Conservation (phyloP, 1,284 basidiomycete species). For the Termitomyces sp. region DNA sequence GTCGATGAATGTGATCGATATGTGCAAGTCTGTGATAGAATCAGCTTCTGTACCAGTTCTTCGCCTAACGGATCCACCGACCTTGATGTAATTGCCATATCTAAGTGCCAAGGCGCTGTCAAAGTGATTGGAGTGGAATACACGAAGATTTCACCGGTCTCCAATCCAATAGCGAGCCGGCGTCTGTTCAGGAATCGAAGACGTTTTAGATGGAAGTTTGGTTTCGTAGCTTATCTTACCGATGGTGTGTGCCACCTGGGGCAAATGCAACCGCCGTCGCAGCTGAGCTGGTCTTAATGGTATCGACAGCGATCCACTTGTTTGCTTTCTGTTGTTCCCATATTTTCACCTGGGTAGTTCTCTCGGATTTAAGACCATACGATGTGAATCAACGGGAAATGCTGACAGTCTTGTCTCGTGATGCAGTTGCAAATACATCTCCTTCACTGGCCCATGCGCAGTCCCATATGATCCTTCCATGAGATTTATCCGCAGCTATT, state of each 20-base stretch:
- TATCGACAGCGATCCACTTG: constrained; percentile 49
- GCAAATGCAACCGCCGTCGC: constrained; percentile 71
- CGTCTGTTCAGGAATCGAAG: constrained; percentile 35
- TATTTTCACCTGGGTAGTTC: constrained; percentile 58
- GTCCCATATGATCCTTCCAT: constrained; percentile 95
- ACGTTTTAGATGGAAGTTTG: not conserved
- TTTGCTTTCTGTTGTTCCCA: constrained; percentile 43
- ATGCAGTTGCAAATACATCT: constrained; percentile 86
- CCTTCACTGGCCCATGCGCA: constrained; percentile 77
- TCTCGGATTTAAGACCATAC: not conserved
- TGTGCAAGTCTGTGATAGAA: constrained; percentile 49
- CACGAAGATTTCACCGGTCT: constrained; percentile 62
- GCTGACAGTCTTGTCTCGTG: constrained; percentile 89
- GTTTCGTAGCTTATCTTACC: constrained; percentile 29
- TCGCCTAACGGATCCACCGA: constrained; percentile 29
- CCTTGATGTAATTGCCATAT: constrained; percentile 42
- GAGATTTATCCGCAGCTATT: constrained; percentile 73
- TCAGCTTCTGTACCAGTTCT: not conserved
- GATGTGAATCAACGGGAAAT: not conserved
- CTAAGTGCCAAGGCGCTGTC: constrained; percentile 44
- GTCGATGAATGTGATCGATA: constrained; percentile 61
- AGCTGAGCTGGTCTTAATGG: constrained; percentile 56
- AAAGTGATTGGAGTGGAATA: constrained; percentile 35
- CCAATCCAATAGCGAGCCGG: constrained; percentile 64
- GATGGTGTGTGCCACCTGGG: constrained; percentile 29